phyloP scores from a whole-genome alignment of 2,329 filamentous ascomycete genomes.

The Zymoseptoria passerinii region DNA sequence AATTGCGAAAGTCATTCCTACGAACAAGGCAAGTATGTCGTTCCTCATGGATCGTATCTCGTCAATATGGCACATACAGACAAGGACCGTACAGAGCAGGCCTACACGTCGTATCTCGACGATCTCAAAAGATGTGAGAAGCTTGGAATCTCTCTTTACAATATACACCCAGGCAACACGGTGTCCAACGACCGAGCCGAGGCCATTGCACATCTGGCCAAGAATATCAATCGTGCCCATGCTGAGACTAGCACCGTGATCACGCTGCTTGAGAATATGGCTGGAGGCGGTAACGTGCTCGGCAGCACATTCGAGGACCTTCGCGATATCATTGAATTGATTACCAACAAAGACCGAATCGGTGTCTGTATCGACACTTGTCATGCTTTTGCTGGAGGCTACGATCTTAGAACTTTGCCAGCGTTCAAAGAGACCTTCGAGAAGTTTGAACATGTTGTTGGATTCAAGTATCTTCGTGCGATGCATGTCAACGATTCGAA shows the following conservation, averaged over 20 bases:
- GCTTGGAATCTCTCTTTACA: conserved; percentile 86
- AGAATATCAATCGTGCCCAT: conserved; percentile 75
- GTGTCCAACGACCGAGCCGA: conserved; percentile 52
- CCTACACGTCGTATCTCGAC: conserved; percentile 77
- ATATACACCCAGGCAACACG: conserved; percentile 89
- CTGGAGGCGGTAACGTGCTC: conserved; percentile 77
- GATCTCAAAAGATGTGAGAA: conserved; percentile 78
- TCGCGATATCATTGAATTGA: conserved; percentile 67
- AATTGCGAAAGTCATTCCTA: conserved; percentile 63
- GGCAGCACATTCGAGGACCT: conserved; percentile 82
- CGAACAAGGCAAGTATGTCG: conserved; percentile 61
- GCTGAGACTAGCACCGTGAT: conserved; percentile 62
- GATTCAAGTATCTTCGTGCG: conserved; percentile 69
- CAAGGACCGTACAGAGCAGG: conserved; percentile 69
- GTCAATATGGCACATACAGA: conserved; percentile 91
- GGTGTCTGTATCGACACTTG: conserved; percentile 96
- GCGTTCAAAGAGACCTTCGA: conserved; percentile 65
- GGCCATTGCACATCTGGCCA: conserved; percentile 70
- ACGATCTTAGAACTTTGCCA: conserved; percentile 71
- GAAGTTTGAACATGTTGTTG: conserved; percentile 70
- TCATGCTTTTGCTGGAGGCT: conserved; percentile 88
- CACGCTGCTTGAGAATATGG: conserved; percentile 93
- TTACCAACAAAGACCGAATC: conserved; percentile 74
- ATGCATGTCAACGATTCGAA: conserved; percentile 95
- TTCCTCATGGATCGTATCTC: conserved; percentile 92